Conservation (phyloP, 202 grass and related monocot species). For the Zizania palustris region DNA sequence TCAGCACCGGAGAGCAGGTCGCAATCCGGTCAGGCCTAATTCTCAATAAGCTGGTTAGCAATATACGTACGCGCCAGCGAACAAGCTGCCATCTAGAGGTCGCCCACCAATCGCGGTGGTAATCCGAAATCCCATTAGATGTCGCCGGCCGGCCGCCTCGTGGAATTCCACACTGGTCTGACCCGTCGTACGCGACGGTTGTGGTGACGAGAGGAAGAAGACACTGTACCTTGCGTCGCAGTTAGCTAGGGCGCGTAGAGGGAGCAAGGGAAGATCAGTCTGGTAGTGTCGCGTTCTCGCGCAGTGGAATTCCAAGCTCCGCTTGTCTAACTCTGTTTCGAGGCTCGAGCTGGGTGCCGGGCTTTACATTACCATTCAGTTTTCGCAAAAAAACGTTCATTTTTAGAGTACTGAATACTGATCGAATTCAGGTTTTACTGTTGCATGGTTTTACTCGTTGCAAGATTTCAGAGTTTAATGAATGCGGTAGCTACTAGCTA, state of each 20-base stretch:
- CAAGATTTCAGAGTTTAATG: too few relatives aligned
- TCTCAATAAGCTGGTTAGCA: neutral
- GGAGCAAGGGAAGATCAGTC: too few relatives aligned
- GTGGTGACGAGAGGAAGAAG: neutral
- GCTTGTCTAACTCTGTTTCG: too few relatives aligned
- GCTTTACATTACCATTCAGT: too few relatives aligned
- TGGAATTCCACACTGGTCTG: conserved; percentile 4
- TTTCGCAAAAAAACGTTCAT: too few relatives aligned
- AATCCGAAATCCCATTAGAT: neutral
- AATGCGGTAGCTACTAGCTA: too few relatives aligned
- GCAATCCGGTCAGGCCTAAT: neutral
- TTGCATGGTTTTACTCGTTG: too few relatives aligned
- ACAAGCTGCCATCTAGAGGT: neutral
- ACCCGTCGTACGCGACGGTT: neutral
- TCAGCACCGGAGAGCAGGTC: neutral
- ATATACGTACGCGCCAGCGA: neutral
- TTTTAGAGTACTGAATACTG: too few relatives aligned
- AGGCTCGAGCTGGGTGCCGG: too few relatives aligned
- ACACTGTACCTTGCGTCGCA: neutral
- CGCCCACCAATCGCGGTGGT: neutral
- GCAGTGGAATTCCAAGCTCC: too few relatives aligned
- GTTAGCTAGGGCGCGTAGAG: neutral
- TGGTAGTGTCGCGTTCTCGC: too few relatives aligned
- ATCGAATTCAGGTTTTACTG: too few relatives aligned
- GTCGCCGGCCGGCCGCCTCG: neutral